Conservation (phyloP, 495 filamentous ascomycete genomes). For the Aspergillus asperescens region DNA sequence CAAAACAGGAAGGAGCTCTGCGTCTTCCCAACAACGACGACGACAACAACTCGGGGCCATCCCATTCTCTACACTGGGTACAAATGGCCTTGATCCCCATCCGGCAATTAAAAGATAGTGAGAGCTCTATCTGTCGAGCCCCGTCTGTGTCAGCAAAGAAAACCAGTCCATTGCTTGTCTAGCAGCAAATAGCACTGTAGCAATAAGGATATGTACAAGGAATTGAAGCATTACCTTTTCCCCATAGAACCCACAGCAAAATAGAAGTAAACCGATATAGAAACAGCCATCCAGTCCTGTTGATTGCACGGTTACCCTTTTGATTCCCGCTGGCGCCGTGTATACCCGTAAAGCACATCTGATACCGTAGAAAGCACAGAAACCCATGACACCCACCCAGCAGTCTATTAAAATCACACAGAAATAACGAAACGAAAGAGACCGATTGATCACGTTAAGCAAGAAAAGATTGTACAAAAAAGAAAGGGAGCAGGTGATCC, state of each 20-base stretch:
- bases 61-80: too few species aligned
- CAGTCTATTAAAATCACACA: slow-evolving; percentile 24
- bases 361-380: slow-evolving; percentile 16
- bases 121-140: too few species aligned
- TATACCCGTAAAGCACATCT: slow-evolving; percentile 25
- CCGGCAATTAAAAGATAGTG: neutral
- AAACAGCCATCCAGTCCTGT: slow-evolving; percentile 18
- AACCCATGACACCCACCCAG: slow-evolving; percentile 20
- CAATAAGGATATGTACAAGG: slow-evolving; percentile 20
- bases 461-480: slow-evolving; percentile 8
- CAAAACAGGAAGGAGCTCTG: too few species aligned
- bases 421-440: slow-evolving; percentile 7
- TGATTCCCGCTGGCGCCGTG: slow-evolving; percentile 27
- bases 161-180: slow-evolving; percentile 6
- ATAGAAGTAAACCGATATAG: slow-evolving; percentile 14
- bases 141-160: neutral
- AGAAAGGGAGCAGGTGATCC: neutral
- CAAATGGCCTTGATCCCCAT: too few species aligned
- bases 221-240: slow-evolving; percentile 13
- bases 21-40: too few species aligned
- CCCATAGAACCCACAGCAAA: slow-evolving; percentile 5
- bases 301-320: slow-evolving; percentile 19
- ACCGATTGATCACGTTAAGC: slow-evolving; percentile 11
- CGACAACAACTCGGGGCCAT: too few species aligned
- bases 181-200: slow-evolving; percentile 12